A percentile compares a stretch with the other conserved stretches of the same genome.
Conservation (phyloP, 2,329 filamentous ascomycete genomes). For the Alternaria viburni region DNA sequence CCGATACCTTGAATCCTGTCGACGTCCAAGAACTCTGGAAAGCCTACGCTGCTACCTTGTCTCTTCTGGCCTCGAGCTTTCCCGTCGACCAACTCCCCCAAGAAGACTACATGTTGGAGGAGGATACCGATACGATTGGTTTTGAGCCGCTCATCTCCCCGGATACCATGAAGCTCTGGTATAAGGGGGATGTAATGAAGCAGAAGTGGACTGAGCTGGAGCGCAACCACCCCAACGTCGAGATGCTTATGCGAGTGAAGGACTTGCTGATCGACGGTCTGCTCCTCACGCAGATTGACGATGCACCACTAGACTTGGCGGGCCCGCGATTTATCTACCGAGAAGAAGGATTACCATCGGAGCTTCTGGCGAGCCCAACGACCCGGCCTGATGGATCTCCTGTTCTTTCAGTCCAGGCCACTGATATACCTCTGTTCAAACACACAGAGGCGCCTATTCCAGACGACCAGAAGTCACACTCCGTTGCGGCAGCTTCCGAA, state of each 20-base stretch:
- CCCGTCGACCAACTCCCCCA: slow-evolving; percentile 62
- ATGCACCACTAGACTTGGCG: slow-evolving; percentile 57
- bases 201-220: slow-evolving; percentile 61
- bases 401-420: slow-evolving; percentile 43
- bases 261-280: slow-evolving; percentile 69
- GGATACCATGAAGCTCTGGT: slow-evolving; percentile 60
- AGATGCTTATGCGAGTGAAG: slow-evolving; percentile 71
- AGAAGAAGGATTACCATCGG: slow-evolving; percentile 59
- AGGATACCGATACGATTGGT: slow-evolving; percentile 70
- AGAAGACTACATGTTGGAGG: slow-evolving; percentile 69
- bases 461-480: slow-evolving; percentile 46
- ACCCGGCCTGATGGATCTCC: slow-evolving; percentile 50
- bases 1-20: slow-evolving; percentile 61
- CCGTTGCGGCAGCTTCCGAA: slow-evolving; percentile 51
- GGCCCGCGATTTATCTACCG: slow-evolving; percentile 60
- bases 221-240: slow-evolving; percentile 63
- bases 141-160: slow-evolving; percentile 66
- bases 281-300: slow-evolving; percentile 59
- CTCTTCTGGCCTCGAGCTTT: slow-evolving; percentile 65
- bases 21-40: slow-evolving; percentile 70
- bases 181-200: slow-evolving; percentile 57
- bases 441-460: slow-evolving; percentile 27
- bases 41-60: slow-evolving; percentile 68
- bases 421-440: slow-evolving; percentile 48
- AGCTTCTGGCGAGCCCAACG: slow-evolving; percentile 55